Conservation (phyloP, 208 protist genomes). For the Spongospora subterranea region DNA sequence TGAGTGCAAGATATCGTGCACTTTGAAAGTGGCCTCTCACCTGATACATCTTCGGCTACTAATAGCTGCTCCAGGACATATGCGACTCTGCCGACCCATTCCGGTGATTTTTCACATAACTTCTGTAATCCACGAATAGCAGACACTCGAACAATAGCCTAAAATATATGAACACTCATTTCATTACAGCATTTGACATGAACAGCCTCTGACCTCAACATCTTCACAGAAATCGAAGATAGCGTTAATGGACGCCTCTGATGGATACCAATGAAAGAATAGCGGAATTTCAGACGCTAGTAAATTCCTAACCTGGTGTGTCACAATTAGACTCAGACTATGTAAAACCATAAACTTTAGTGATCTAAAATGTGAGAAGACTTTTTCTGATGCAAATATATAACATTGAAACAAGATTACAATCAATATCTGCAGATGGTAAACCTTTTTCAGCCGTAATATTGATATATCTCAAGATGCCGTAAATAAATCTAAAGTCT, state of each 20-base stretch:
- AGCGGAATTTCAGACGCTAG: slow-evolving; percentile 26
- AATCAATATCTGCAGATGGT: background rate
- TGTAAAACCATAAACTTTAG: background rate
- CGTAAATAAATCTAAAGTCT: background rate
- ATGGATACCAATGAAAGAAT: slow-evolving; percentile 6
- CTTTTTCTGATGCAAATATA: background rate
- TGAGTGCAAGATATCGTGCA: background rate
- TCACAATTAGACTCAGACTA: background rate
- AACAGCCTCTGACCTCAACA: background rate
- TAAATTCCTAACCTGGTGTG: background rate
- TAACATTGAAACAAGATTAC: background rate
- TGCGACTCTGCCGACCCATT: background rate
- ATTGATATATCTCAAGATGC: background rate
- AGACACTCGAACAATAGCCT: slow-evolving; percentile 19
- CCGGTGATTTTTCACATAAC: background rate
- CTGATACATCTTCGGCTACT: background rate
- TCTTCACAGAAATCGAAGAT: slow-evolving; percentile 30
- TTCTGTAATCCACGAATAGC: background rate
- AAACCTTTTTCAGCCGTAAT: background rate
- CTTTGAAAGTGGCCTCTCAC: background rate
- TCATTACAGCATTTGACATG: background rate
- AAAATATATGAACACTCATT: background rate
- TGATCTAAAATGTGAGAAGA: background rate
- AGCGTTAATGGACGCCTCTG: slow-evolving; percentile 20
- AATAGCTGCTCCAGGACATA: slow-evolving; percentile 12